Evolutionary conservation across 768 basidiomycete genomes (phyloP), one percentile per base, ranked within the genome.

Genomic region (Brasilioporus rufonigricans): DNA sequence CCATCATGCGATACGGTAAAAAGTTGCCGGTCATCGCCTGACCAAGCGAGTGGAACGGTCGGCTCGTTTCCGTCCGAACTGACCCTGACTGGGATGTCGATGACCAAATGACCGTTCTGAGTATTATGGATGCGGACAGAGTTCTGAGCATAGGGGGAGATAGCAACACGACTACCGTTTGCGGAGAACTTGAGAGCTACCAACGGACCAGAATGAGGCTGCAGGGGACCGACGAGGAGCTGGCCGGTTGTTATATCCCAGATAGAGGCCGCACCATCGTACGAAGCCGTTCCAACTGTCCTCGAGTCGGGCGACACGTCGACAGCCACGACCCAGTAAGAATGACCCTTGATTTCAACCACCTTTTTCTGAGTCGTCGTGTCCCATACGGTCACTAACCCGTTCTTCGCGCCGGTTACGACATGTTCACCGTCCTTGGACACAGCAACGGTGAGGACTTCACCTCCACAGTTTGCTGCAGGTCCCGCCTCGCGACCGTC

Each of bases 41-140:
- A 62, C 62, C 62, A 63, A 38, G 55, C 62, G 7, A 63, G 52
- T 7, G 62, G 57, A 14, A 43, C 18, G 5, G 57, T 59, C 18
- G 54, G 58, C 38, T 60, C 52, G 8, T 54, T 60, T n/a, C 60
- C 56, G 31, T 19, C 36, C 9, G 59, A 54, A 27, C 53, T 61
- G 48, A 62, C 44, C 26, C 24, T 52, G 29, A 53, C 47, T 29
- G 50, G 53, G 26, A 62, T 44, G 31, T 58, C 26, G 29, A 62
- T 24, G 4, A 58, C 45, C 31, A 53, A 21, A 4, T 23, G 32
- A 14, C 60, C 61, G 14, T 21, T 40, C 19, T 45, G 53, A 16
- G 47, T 12, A 19, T 62, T 50, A 23, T 58, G 38, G 12, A 62
- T 55, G 27, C 53, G 41, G 18, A 62, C 41, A 10, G 60, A 61